Evolutionary conservation across 495 filamentous ascomycete genomes (phyloP), one percentile per base, ranked within the genome.

Genomic region (Peziza echinospora): DNA sequence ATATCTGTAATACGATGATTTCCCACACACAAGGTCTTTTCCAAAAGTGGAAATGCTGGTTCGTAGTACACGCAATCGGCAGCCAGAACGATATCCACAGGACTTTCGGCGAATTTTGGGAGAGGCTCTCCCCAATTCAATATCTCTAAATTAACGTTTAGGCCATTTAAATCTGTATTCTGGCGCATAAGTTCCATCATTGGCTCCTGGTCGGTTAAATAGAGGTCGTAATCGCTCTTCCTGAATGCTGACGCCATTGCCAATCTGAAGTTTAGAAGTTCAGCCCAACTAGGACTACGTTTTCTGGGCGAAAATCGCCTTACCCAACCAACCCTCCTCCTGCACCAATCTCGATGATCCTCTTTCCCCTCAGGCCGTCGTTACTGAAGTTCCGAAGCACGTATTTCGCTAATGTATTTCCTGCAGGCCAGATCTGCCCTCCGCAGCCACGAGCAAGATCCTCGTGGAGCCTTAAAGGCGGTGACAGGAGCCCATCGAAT

Each of bases 31-130:
- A 97, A 60, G n/a, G 89, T 94, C 50, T 75, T 62, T 53, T 85
- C 68, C 25, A 97, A 68, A 24, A 92, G 67, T 39, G 85, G 84
- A 59, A 96, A 96, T 2, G 86, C 80, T 3, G 87, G 84, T 60
- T 97, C 87, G 55, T 91, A 91, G 68, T 96, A 97, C 43, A 92
- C 84, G 65, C 89, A 96, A 61, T 97, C 89, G 5, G 86, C 89
- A 9, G 89, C 89, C 9, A 97, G 71, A 47, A 97, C 74, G 37
- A 87, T 66, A 50, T 89, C 76, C 10, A 84, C 80, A 49, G 71
- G 68, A 41, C 60, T 52, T 24, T 56, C 59, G 30, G 61, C 43
- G 21, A 69, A 68, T 41, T 57, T 49, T 21, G 66, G 68, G 41
- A 68, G 66, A 34, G 72, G 65, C 46, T 75, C 64, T 47, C 71